phyloP scores from a whole-genome alignment of 441 rosid genomes.

The Aquilaria agallochum region DNA sequence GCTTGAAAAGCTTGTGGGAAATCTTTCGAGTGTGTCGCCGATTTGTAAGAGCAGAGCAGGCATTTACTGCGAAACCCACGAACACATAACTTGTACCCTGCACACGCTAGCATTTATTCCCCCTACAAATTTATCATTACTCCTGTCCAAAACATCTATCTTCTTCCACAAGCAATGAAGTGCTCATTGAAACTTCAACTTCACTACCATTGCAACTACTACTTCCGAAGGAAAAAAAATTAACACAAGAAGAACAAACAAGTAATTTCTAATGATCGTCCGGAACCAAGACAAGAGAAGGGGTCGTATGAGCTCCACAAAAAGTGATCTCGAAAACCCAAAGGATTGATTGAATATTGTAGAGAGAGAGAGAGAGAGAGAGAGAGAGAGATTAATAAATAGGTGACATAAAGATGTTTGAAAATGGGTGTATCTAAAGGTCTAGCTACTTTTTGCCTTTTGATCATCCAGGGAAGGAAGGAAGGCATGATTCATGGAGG shows the following conservation, averaged over 20 bases:
- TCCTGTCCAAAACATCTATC: conserved; percentile 58
- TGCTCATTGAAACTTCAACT: conserved; percentile 15
- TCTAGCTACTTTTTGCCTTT: background rate
- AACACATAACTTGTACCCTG: conserved; percentile 21
- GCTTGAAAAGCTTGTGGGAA: conserved; percentile 23
- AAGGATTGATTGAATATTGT: too few relatives aligned
- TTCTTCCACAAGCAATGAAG: conserved; percentile 35
- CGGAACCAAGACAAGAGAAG: too few relatives aligned
- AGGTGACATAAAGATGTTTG: background rate
- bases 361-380: too few relatives aligned
- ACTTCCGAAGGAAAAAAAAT: background rate
- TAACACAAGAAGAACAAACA: too few relatives aligned
- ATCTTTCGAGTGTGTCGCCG: conserved; percentile 6
- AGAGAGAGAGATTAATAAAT: too few relatives aligned
- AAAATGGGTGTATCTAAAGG: background rate
- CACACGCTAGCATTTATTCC: conserved; percentile 72
- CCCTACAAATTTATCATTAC: conserved; percentile 54
- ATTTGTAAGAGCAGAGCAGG: conserved; percentile 42
- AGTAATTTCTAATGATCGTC: too few relatives aligned
- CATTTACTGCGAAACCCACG: conserved; percentile 37
- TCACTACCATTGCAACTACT: too few relatives aligned
- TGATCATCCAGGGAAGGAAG: conserved; percentile 2
- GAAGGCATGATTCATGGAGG: conserved; percentile 30
- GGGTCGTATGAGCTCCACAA: background rate
- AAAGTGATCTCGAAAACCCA: background rate